Conservation (phyloP, 2,329 filamentous ascomycete genomes). For the Verticillium isaacii region DNA sequence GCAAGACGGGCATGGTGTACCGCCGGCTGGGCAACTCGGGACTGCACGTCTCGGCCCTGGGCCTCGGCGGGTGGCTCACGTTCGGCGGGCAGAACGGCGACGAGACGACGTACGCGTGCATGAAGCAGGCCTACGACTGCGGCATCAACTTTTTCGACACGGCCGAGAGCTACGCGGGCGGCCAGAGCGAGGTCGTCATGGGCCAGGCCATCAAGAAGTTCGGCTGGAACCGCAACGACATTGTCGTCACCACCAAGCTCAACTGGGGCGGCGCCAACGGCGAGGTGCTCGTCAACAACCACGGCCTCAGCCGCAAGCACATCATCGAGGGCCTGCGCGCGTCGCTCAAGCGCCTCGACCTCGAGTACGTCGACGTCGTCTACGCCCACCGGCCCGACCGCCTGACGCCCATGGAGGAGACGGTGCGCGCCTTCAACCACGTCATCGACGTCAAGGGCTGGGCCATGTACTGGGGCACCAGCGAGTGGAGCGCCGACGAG, state of each 20-base stretch:
- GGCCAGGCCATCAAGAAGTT: conserved; percentile 57
- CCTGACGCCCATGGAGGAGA: conserved; percentile 66
- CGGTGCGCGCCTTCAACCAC: conserved; percentile 66
- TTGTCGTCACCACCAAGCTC: conserved; percentile 57
- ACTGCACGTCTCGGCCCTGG: conserved; percentile 63
- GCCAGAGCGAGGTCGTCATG: conserved; percentile 61
- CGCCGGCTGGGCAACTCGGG: conserved; percentile 46
- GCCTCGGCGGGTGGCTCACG: conserved; percentile 61
- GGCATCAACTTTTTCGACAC: conserved; percentile 62
- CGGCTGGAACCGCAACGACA: conserved; percentile 56
- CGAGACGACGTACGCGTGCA: conserved; percentile 55
- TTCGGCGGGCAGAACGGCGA: conserved; percentile 63
- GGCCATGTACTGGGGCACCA: conserved; percentile 69
- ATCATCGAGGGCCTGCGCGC: conserved; percentile 55
- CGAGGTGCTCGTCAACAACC: conserved; percentile 56
- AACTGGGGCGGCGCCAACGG: conserved; percentile 62
- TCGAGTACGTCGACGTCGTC: conserved; percentile 63
- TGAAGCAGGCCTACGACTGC: conserved; percentile 56
- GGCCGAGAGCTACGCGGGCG: conserved; percentile 54
- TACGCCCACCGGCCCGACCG: conserved; percentile 67
- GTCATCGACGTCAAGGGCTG: conserved; percentile 60
- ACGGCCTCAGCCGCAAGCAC: conserved; percentile 56
- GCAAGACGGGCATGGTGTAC: conserved; percentile 39
- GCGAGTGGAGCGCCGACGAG: conserved; percentile 65
- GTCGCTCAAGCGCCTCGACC: conserved; percentile 50